These are phyloP conservation scores for Gentiana macrophylla DNA, from an alignment of 257 asterid genomes.

Conservation along the genomic window DNA sequence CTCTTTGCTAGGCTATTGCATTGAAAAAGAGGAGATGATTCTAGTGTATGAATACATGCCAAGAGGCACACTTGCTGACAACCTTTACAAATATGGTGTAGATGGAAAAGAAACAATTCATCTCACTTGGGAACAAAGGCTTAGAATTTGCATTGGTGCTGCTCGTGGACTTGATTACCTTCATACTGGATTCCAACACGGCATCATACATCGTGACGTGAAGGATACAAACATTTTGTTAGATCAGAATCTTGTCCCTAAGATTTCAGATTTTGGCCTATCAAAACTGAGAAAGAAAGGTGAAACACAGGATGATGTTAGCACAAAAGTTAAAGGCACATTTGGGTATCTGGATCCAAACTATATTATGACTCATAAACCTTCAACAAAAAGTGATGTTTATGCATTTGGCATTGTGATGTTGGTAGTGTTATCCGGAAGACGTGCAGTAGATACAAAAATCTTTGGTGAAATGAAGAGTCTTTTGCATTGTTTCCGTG, in stretches of 20 bases:
- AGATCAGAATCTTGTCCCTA: conserved; percentile 12
- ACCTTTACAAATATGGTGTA: no score
- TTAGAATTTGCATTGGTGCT: no score
- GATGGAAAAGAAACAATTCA: no score
- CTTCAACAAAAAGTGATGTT: conserved; percentile 10
- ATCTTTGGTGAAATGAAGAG: not conserved
- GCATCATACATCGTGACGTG: conserved; percentile 13
- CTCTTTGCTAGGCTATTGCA: no score
- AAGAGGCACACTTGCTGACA: no score
- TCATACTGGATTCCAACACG: no score
- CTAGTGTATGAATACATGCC: no score
- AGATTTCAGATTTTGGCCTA: conserved; percentile 19
- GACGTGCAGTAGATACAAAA: conserved; percentile 7
- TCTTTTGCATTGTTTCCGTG: conserved; percentile 5
- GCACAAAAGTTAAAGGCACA: conserved; percentile 13
- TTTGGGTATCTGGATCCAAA: conserved; percentile 17
- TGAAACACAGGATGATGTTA: conserved; percentile 1
- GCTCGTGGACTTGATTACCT: no score
- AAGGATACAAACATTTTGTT: conserved; percentile 17
- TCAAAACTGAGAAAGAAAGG: conserved; percentile 6
- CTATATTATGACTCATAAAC: conserved; percentile 6
- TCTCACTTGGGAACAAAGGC: no score
- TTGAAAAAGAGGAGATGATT: no score
- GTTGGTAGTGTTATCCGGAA: conserved; percentile 15
- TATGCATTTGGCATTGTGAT: conserved; percentile 20